A percentile compares a stretch with the other conserved stretches of the same genome.
Conservation (phyloP, 2,329 filamentous ascomycete species). For the Huntiella moniliformis region DNA sequence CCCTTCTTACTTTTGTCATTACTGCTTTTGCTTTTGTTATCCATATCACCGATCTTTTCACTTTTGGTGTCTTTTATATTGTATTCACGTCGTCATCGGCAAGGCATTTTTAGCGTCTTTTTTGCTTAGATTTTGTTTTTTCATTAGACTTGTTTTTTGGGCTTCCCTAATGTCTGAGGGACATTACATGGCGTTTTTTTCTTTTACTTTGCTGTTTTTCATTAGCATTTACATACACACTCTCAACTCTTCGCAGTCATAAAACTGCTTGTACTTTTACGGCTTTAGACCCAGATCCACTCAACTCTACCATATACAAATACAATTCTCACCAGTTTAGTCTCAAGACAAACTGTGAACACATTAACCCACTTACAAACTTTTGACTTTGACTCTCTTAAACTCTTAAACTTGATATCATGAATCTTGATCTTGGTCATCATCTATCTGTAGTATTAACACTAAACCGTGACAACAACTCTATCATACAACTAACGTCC, state of each 20-base stretch:
- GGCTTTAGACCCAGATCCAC: not conserved
- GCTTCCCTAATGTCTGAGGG: too few species aligned
- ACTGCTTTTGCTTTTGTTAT: not conserved
- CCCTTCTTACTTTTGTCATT: not conserved
- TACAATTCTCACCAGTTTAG: too few species aligned
- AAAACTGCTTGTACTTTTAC: slow-evolving; percentile 5
- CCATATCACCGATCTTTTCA: too few species aligned
- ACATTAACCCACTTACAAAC: too few species aligned
- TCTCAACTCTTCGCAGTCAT: slow-evolving; percentile 2
- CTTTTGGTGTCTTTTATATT: too few species aligned
- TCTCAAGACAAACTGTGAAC: too few species aligned
- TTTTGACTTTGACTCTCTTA: too few species aligned
- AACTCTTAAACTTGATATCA: not conserved
- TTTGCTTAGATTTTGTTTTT: slow-evolving; percentile 1
- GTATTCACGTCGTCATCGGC: too few species aligned
- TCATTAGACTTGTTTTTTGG: slow-evolving; percentile 3
- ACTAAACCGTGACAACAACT: too few species aligned
- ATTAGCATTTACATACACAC: not conserved
- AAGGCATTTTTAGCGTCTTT: not conserved
- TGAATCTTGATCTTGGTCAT: not conserved
- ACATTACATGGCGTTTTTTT: slow-evolving; percentile 1
- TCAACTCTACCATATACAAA: not conserved
- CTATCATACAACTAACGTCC: too few species aligned
- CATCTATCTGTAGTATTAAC: too few species aligned
- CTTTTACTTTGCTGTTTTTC: not conserved